phyloP scores from a whole-genome alignment of 139 green algal genomes.

The Penium margaritaceum region DNA sequence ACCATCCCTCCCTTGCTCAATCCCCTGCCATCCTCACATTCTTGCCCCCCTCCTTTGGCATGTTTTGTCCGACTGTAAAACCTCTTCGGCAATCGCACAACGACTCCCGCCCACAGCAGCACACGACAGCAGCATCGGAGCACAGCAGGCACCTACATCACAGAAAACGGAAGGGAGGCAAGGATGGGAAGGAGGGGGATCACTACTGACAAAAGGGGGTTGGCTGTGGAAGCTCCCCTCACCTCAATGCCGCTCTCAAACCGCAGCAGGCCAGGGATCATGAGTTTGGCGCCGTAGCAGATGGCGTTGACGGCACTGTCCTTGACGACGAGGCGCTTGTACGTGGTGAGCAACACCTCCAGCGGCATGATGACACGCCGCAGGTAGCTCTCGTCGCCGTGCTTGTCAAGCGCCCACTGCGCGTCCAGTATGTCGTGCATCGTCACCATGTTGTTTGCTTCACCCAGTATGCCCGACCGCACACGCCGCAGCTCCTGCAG shows the following conservation, averaged over 20 bases:
- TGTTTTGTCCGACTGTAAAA: not conserved
- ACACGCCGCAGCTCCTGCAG: constrained; percentile 83
- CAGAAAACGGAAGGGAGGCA: no score
- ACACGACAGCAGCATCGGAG: no score
- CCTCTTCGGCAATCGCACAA: no score
- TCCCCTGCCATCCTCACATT: no score
- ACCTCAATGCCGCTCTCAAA: constrained; percentile 50
- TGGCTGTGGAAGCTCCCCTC: no score
- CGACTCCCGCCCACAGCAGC: no score
- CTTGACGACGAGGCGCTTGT: constrained; percentile 95
- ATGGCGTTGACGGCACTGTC: constrained; percentile 95
- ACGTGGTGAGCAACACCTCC: constrained; percentile 86
- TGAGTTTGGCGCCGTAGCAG: constrained; percentile 98
- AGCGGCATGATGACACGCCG: constrained; percentile 87
- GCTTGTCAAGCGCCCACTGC: constrained; percentile 85
- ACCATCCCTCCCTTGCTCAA: no score
- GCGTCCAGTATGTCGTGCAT: constrained; percentile 98
- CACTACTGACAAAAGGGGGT: no score
- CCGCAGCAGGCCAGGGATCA: constrained; percentile 86
- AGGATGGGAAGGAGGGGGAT: no score
- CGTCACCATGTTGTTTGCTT: constrained; percentile 96
- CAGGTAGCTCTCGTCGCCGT: constrained; percentile 86
- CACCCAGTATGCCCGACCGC: constrained; percentile 84
- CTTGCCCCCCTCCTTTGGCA: not conserved
- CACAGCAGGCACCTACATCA: no score